Conservation (phyloP, 164 flowering plant genomes). For the Akebia trifoliata region DNA sequence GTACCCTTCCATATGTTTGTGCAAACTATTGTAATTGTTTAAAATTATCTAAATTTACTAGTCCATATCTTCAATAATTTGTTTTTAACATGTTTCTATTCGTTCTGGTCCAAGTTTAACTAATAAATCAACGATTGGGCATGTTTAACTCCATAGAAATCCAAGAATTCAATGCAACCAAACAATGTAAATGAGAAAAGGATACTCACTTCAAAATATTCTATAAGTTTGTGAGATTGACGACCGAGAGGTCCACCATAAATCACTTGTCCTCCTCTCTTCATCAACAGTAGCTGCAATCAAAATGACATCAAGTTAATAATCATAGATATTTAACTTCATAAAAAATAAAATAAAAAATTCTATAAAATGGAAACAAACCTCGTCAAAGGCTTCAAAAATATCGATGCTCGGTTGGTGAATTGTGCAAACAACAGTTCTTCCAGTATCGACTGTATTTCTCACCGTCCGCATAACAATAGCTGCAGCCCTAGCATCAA, state of each 20-base stretch:
- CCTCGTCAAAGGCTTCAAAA: constrained; percentile 80
- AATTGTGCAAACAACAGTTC: constrained; percentile 77
- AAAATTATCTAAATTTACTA: too few relatives aligned
- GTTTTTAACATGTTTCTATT: too few relatives aligned
- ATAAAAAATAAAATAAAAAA: background rate
- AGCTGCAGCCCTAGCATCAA: constrained; percentile 70
- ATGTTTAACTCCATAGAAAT: background rate
- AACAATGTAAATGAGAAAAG: background rate
- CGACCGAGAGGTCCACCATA: constrained; percentile 71
- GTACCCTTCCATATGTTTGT: too few relatives aligned
- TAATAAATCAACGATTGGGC: background rate
- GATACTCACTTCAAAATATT: constrained; percentile 70
- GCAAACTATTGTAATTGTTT: too few relatives aligned
- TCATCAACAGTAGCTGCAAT: constrained; percentile 69
- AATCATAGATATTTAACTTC: background rate
- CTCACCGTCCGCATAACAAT: constrained; percentile 72
- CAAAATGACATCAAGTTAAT: constrained; percentile 4
- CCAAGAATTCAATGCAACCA: background rate
- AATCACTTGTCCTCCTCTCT: constrained; percentile 79
- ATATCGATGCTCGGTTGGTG: constrained; percentile 78
- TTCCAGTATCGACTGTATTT: constrained; percentile 64
- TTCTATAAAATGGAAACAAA: constrained; percentile 11
- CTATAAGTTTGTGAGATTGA: constrained; percentile 54
- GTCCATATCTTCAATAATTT: too few relatives aligned
- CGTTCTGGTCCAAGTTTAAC: too few relatives aligned